A percentile compares a stretch with the other conserved stretches of the same genome.
These are phyloP conservation scores for Insectozyma bohioensis DNA, from an alignment of 1,139 yeast species.

Conservation along the genomic window DNA sequence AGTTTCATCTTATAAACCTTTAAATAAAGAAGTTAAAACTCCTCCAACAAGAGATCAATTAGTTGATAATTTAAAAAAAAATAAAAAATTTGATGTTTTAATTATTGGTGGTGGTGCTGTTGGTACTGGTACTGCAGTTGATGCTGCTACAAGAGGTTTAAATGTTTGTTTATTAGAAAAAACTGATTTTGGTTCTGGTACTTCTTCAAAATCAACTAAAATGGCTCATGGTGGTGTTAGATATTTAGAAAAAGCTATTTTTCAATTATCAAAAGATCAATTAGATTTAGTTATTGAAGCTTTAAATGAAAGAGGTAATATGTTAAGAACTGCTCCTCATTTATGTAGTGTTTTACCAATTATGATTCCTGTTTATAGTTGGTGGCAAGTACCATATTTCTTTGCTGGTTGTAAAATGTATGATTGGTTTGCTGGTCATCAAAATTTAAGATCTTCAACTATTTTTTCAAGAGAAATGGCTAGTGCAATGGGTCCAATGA, in stretches of 20 bases:
- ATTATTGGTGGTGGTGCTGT: slow-evolving; percentile 96
- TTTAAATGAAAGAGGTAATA: slow-evolving; percentile 84
- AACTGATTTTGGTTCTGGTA: slow-evolving; percentile 87
- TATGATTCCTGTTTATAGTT: slow-evolving; percentile 90
- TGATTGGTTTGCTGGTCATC: slow-evolving; percentile 90
- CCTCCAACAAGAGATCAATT: slow-evolving; percentile 40
- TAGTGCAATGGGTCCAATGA: slow-evolving; percentile 80
- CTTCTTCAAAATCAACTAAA: slow-evolving; percentile 93
- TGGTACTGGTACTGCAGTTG: slow-evolving; percentile 91
- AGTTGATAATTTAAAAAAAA: slow-evolving; percentile 30
- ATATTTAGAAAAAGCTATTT: slow-evolving; percentile 91
- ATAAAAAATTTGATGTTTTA: slow-evolving; percentile 70
- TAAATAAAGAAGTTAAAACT: slow-evolving; percentile 31
- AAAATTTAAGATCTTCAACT: slow-evolving; percentile 79
- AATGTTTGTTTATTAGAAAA: slow-evolving; percentile 86
- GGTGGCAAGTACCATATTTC: slow-evolving; percentile 97
- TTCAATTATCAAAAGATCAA: slow-evolving; percentile 88
- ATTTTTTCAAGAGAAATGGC: slow-evolving; percentile 69
- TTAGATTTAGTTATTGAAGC: slow-evolving; percentile 93
- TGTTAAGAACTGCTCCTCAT: slow-evolving; percentile 92
- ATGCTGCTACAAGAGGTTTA: slow-evolving; percentile 87
- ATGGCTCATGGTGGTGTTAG: slow-evolving; percentile 98
- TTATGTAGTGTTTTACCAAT: slow-evolving; percentile 84
- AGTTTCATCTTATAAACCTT: slow-evolving; percentile 35
- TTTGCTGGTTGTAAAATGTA: slow-evolving; percentile 90